These are phyloP conservation scores for Candida argentea DNA, from an alignment of 805 yeast genomes.

Conservation along the genomic window DNA sequence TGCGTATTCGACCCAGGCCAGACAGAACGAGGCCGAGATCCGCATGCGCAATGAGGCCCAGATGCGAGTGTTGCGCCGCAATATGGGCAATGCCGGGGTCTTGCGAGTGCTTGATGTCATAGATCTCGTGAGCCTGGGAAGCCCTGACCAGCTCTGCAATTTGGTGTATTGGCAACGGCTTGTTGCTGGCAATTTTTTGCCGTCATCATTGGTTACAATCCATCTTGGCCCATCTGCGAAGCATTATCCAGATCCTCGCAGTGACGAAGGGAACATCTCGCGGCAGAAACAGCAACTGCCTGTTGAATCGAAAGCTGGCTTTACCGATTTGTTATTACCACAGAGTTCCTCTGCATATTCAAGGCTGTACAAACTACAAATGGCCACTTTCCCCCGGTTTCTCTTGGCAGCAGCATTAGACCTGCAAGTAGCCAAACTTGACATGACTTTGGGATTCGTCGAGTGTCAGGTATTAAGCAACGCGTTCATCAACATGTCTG, in stretches of 20 bases:
- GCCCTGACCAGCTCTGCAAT: conserved; percentile 15
- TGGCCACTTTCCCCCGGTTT: conserved; percentile 55
- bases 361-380: conserved; percentile 51
- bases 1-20: too few species aligned
- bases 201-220: conserved; percentile 20
- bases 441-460: conserved; percentile 24
- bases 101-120: conserved; percentile 29
- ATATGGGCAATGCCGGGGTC: conserved; percentile 33
- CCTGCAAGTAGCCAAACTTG: conserved; percentile 24
- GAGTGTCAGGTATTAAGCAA: conserved; percentile 30
- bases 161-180: conserved; percentile 29
- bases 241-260: too few species aligned
- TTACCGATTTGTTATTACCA: too few species aligned
- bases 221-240: too few species aligned
- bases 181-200: conserved; percentile 21
- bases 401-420: conserved; percentile 41
- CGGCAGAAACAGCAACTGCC: too few species aligned
- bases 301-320: too few species aligned
- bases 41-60: too few species aligned
- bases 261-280: too few species aligned
- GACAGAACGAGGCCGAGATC: too few species aligned
- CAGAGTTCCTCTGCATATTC: too few species aligned
- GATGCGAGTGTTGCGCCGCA: conserved; percentile 27
- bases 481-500: conserved; percentile 26
- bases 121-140: conserved; percentile 28